Base-by-base conservation (phyloP, 1,284 basidiomycete genomes). In the Hemileia vastatrix region DNA sequence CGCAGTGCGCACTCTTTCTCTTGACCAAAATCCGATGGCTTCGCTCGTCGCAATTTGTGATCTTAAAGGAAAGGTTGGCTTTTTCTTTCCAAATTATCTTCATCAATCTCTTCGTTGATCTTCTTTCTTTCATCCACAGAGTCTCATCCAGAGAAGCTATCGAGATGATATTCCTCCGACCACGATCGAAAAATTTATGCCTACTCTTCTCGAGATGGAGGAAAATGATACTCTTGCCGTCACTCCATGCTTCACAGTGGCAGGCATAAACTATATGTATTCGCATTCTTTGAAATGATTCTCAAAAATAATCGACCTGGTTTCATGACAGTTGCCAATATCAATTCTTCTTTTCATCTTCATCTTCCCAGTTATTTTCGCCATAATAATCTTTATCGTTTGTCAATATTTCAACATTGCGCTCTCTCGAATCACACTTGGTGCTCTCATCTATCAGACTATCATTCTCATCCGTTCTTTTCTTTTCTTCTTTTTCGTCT, bases 111-210 rank as follows among this genome's bases (percentile, higher is more conserved):
- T 24, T 54, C 27, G n/a, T 27, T 40, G 21, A 5, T 50, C 3
- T 6, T 23, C 21, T 2, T 27, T 54, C 21, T 15, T 6, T n/a
- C n/a, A 18, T 32, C 31, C 31, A 19, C n/a, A 98, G 78, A 90
- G 93, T 31, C 83, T 98, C 62, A 98, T 99, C 70, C 94, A 97
- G 76, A 83, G 94, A n/a, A 88, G 90, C 0, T 98, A 98, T 79
- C 83, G 93, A 57, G 95, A 98, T 77, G 95, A 99, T 79, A 89
- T 99, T 0, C 84, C 90, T 0, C 72, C 89, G 0, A 84, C 90
- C 0, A 87, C 87, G 65, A 86, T 98, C 67, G 94, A 98, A 75
- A 84, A 86, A 54, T 99, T 99, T 77, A 81, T 99, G 47, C 95
- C 95, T 0, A 83, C 96, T 43, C 80, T 97, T 45, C 84, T 97